Evolutionary conservation across 257 asterid species (phyloP).

Genomic region (Ajuga chamaepitys): DNA sequence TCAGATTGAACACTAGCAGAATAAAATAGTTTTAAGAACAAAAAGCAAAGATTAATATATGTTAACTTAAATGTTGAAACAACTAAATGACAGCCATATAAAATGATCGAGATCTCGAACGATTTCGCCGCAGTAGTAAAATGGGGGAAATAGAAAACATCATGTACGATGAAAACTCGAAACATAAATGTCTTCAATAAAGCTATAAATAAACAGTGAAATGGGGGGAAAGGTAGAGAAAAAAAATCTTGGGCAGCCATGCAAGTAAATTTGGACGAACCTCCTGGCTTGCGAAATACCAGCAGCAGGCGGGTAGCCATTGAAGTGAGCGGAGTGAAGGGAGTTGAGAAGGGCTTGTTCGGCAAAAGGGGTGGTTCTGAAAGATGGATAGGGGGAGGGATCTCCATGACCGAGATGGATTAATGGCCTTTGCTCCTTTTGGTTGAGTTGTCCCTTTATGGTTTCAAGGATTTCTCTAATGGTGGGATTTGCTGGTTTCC

Average conservation of each 20-base stretch:
- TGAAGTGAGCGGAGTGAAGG: slow-evolving; percentile 38
- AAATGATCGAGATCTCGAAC: not conserved
- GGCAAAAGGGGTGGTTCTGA: slow-evolving; percentile 34
- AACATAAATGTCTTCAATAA: not conserved
- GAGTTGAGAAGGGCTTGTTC: slow-evolving; percentile 43
- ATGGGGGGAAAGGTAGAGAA: not conserved
- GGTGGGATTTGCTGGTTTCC: slow-evolving; percentile 26
- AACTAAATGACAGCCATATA: too few species aligned
- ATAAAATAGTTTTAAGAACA: not conserved
- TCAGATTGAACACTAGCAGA: not conserved
- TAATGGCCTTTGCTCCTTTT: slow-evolving; percentile 24
- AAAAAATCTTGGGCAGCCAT: not conserved
- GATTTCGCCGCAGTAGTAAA: not conserved
- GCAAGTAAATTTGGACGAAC: slow-evolving; percentile 18
- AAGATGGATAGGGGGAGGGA: slow-evolving; percentile 51
- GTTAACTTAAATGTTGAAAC: too few species aligned
- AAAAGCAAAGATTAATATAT: too few species aligned
- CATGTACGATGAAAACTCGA: not conserved
- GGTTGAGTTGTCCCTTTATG: slow-evolving; percentile 19
- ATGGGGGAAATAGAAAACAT: not conserved
- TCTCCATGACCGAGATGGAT: slow-evolving; percentile 66
- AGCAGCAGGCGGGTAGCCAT: slow-evolving; percentile 38
- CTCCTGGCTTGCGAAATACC: slow-evolving; percentile 39
- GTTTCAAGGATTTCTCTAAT: slow-evolving; percentile 47
- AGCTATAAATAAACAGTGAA: not conserved